Percentiles rank a stretch among this genome's conserved stretches.
Evolutionary conservation across 2,329 filamentous ascomycete species (phyloP).

Genomic region (Penicillium concentricum): DNA sequence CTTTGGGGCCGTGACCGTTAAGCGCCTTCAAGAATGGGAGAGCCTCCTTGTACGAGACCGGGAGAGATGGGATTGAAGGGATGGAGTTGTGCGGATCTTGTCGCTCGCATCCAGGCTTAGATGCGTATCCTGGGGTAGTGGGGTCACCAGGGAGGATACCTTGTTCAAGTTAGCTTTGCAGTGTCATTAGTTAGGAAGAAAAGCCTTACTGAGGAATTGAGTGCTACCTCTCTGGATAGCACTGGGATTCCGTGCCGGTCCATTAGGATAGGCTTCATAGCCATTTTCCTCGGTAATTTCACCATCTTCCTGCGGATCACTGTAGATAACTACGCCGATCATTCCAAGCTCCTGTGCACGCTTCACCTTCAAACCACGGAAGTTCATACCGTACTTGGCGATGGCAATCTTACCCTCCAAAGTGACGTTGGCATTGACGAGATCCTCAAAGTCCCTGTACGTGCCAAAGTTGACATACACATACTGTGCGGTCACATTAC

Average conservation of each 20-base stretch:
- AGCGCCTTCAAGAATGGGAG: slow-evolving; percentile 84
- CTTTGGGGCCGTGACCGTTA: slow-evolving; percentile 81
- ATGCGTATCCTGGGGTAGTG: slow-evolving; percentile 90
- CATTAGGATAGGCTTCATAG: slow-evolving; percentile 74
- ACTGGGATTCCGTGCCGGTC: slow-evolving; percentile 82
- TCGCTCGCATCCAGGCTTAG: slow-evolving; percentile 81
- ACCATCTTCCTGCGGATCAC: slow-evolving; percentile 86
- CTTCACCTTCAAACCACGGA: slow-evolving; percentile 90
- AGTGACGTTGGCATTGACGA: slow-evolving; percentile 70
- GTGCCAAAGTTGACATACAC: slow-evolving; percentile 93
- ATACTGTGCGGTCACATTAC: slow-evolving; percentile 83
- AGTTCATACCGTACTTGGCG: slow-evolving; percentile 79
- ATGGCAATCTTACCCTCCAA: slow-evolving; percentile 84
- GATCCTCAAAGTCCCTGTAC: slow-evolving; percentile 79
- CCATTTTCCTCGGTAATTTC: slow-evolving; percentile 79
- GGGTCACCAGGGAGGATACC: slow-evolving; percentile 68
- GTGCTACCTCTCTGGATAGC: slow-evolving; percentile 87
- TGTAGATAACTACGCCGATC: slow-evolving; percentile 80
- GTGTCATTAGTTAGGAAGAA: not conserved
- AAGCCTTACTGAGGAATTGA: slow-evolving; percentile 69
- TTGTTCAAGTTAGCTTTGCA: slow-evolving; percentile 25
- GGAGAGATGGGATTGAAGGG: slow-evolving; percentile 84
- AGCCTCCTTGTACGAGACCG: slow-evolving; percentile 84
- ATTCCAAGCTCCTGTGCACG: slow-evolving; percentile 87
- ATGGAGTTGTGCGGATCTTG: slow-evolving; percentile 67